These are phyloP conservation scores for Ascochyta rabiei DNA, from an alignment of 2,329 filamentous ascomycete species.

Conservation along the genomic window DNA sequence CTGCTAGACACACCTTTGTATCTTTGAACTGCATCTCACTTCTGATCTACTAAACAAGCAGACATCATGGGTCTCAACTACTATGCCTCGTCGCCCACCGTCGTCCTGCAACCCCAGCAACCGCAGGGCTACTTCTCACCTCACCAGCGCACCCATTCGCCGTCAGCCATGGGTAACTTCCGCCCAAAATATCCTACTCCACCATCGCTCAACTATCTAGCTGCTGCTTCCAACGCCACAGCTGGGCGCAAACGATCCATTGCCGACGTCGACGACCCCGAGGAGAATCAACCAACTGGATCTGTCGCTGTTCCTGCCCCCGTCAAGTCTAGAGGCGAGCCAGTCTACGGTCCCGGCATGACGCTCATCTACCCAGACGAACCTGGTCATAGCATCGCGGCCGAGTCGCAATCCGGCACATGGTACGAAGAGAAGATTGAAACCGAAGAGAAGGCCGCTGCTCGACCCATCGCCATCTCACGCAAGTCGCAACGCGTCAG, in stretches of 20 bases:
- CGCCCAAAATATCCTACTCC: conserved; percentile 50
- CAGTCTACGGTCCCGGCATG: conserved; percentile 75
- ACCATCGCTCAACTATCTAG: conserved; percentile 53
- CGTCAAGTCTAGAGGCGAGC: conserved; percentile 67
- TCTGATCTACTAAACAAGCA: conserved; percentile 50
- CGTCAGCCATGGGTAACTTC: conserved; percentile 41
- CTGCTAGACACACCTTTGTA: conserved; percentile 41
- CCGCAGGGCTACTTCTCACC: conserved; percentile 45
- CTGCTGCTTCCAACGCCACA: conserved; percentile 48
- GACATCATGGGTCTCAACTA: conserved; percentile 53
- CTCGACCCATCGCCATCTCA: conserved; percentile 54
- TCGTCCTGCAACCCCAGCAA: conserved; percentile 53
- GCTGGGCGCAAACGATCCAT: conserved; percentile 77
- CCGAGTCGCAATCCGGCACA: conserved; percentile 72
- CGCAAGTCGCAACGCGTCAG: conserved; percentile 68
- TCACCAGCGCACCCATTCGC: conserved; percentile 42
- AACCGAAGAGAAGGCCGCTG: conserved; percentile 54
- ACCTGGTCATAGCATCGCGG: conserved; percentile 64
- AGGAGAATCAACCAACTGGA: conserved; percentile 60
- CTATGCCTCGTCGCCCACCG: conserved; percentile 55
- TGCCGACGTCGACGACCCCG: conserved; percentile 77
- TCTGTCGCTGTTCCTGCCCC: conserved; percentile 52
- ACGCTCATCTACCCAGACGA: conserved; percentile 70
- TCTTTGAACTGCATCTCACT: conserved; percentile 34
- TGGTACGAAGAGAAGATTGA: conserved; percentile 72